Conservation (phyloP, 1,284 basidiomycete species). For the Fomitopsis pinicola region DNA sequence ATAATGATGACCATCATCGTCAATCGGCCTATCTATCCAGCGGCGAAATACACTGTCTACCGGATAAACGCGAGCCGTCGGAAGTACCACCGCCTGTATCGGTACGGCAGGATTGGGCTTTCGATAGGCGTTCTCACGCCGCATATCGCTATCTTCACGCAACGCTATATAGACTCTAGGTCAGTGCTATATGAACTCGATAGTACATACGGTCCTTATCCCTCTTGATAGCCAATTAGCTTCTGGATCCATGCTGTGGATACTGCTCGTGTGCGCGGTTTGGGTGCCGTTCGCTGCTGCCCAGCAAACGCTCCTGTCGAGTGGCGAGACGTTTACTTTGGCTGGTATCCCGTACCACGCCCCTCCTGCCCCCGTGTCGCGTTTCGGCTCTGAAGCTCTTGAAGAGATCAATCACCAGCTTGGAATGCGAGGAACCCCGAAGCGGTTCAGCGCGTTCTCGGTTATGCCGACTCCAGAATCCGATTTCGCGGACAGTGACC, state of each 20-base stretch:
- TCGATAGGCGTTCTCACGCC: not conserved
- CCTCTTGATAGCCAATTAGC: not conserved
- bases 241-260: not conserved
- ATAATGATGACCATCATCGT: not conserved
- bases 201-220: not conserved
- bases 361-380: constrained; percentile 22
- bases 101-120: not conserved
- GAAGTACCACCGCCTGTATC: not conserved
- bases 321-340: constrained; percentile 21
- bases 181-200: not conserved
- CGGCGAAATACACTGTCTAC: not conserved
- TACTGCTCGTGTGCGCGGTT: not conserved
- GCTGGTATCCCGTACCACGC: constrained; percentile 24
- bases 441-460: constrained; percentile 23
- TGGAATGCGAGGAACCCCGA: not conserved
- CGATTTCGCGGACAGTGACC: constrained; percentile 14
- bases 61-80: not conserved
- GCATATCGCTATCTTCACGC: not conserved
- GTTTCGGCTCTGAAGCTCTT: constrained; percentile 7
- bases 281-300: not conserved
- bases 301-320: constrained; percentile 9
- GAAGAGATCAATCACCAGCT: not conserved
- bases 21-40: not conserved
- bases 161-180: too few species aligned
- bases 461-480: constrained; percentile 18